These are phyloP conservation scores for Polyrhizophydium stewartii DNA, from an alignment of 371 early-diverging fungal species.

Conservation along the genomic window DNA sequence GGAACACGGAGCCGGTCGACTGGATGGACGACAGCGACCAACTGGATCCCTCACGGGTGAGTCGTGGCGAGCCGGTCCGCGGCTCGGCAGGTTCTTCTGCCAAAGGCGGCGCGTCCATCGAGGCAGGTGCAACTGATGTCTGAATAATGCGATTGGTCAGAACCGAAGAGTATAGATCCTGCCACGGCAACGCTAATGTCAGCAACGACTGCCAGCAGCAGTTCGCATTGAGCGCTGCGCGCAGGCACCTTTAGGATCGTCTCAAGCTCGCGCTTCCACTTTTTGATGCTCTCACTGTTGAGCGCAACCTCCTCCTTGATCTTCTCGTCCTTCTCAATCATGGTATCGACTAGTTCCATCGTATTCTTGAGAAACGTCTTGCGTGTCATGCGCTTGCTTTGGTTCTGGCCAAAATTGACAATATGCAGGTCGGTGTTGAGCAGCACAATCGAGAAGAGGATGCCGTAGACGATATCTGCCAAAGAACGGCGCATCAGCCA, in stretches of 20 bases:
- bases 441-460: conserved; percentile 78
- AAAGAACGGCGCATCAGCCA: conserved; percentile 28
- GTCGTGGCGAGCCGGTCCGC: background rate
- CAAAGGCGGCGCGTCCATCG: background rate
- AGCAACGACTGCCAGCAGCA: no score
- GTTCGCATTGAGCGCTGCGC: conserved; percentile 1
- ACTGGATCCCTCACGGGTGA: background rate
- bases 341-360: conserved; percentile 20
- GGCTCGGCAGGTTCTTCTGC: background rate
- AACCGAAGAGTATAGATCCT: conserved; percentile 73
- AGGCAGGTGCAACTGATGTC: background rate
- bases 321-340: conserved; percentile 18
- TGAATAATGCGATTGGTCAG: conserved; percentile 72
- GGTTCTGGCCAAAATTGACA: conserved; percentile 51
- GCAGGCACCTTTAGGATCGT: conserved; percentile 9
- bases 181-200: background rate
- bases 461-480: conserved; percentile 68
- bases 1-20: background rate
- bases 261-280: conserved; percentile 23
- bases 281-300: conserved; percentile 1
- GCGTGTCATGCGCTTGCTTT: conserved; percentile 46
- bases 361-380: conserved; percentile 51
- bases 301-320: conserved; percentile 4
- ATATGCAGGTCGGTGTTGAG: conserved; percentile 92
- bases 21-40: conserved; percentile 4